These are phyloP conservation scores for Nematocida ironsii DNA, from an alignment of 371 early-diverging fungal species.

Conservation along the genomic window DNA sequence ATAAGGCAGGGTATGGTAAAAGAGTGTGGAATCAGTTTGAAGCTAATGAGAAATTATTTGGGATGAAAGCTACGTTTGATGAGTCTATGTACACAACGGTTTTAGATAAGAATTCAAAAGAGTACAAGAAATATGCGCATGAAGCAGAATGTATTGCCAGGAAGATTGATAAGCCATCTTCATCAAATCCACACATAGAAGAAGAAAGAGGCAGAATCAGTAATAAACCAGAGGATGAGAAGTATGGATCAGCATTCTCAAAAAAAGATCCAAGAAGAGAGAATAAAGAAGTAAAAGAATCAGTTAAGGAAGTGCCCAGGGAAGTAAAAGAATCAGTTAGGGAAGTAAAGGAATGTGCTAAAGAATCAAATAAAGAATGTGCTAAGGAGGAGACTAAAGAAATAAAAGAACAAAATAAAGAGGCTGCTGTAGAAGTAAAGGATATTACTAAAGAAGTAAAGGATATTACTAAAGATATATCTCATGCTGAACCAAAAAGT, in stretches of 20 bases:
- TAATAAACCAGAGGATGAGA: constrained; percentile 72
- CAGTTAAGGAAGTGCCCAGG: background rate
- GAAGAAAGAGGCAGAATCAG: constrained; percentile 81
- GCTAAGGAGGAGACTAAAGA: background rate
- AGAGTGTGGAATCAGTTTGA: constrained; percentile 91
- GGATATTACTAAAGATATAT: no score
- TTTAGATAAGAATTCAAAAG: constrained; percentile 78
- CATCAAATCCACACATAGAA: constrained; percentile 78
- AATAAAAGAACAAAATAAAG: background rate
- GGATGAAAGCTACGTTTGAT: constrained; percentile 84
- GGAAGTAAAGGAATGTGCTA: background rate
- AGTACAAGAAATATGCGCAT: constrained; percentile 79
- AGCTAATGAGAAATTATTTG: constrained; percentile 86
- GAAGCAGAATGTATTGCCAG: constrained; percentile 81
- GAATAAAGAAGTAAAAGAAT: background rate
- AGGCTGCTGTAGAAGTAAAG: background rate
- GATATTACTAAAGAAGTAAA: background rate
- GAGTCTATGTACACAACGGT: constrained; percentile 89
- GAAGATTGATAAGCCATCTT: constrained; percentile 76
- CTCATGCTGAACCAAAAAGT: no score
- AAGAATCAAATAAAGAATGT: background rate
- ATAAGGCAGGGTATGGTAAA: background rate
- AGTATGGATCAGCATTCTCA: constrained; percentile 35
- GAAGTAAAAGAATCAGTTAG: background rate
- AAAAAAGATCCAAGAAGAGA: background rate